A percentile compares a stretch with the other conserved stretches of the same genome.
phyloP scores from a whole-genome alignment of 2,329 filamentous ascomycete species.

The Talaromyces piceae region DNA sequence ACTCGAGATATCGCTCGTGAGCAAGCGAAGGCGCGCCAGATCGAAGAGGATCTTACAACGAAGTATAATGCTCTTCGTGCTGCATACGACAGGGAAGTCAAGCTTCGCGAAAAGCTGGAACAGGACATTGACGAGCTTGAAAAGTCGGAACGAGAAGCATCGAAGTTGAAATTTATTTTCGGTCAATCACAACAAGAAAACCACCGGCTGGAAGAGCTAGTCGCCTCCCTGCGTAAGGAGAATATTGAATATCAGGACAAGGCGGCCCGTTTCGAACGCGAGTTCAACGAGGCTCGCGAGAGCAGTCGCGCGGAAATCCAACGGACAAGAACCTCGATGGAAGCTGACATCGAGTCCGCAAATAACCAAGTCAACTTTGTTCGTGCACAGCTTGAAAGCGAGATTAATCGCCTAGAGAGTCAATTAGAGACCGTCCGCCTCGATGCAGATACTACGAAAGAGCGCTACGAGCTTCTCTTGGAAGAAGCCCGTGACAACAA shows the following conservation, averaged over 20 bases:
- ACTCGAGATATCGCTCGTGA: conserved; percentile 75
- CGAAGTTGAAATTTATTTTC: conserved; percentile 72
- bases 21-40: conserved; percentile 68
- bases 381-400: conserved; percentile 72
- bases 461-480: conserved; percentile 73
- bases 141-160: conserved; percentile 65
- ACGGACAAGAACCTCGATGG: conserved; percentile 68
- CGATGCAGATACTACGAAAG: conserved; percentile 73
- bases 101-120: conserved; percentile 54
- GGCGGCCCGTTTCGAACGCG: conserved; percentile 64
- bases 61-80: conserved; percentile 49
- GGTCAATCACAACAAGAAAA: conserved; percentile 54
- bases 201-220: conserved; percentile 55
- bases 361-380: conserved; percentile 80
- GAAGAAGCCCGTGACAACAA: conserved; percentile 71
- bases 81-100: conserved; percentile 61
- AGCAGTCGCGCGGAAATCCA: conserved; percentile 72
- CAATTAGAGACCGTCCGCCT: conserved; percentile 72
- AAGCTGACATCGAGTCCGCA: conserved; percentile 73
- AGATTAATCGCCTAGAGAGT: conserved; percentile 62
- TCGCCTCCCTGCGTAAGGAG: conserved; percentile 42
- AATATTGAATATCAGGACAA: conserved; percentile 66
- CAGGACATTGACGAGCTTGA: conserved; percentile 55
- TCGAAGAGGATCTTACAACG: conserved; percentile 49
- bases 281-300: conserved; percentile 77